These are phyloP conservation scores for Aspergillus homomorphus DNA, from an alignment of 495 filamentous ascomycete genomes.

Conservation along the genomic window DNA sequence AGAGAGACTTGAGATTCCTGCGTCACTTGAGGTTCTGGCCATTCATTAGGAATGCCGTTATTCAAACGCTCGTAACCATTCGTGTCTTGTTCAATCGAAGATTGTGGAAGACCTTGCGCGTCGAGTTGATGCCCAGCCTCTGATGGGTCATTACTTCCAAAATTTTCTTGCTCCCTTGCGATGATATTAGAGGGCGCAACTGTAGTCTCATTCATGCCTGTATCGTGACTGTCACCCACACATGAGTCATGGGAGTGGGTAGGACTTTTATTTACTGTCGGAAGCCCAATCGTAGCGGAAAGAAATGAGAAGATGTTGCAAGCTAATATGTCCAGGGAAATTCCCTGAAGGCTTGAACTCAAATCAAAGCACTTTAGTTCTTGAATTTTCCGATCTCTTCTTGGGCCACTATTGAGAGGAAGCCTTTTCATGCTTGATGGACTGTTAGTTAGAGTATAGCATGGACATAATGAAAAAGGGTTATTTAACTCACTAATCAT, in stretches of 20 bases:
- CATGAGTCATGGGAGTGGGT: conserved; percentile 1
- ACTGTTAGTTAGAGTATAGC: neutral
- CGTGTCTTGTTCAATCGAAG: neutral
- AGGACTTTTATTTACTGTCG: neutral
- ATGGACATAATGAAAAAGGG: neutral
- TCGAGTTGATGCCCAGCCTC: neutral
- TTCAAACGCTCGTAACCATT: neutral
- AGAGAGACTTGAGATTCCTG: neutral
- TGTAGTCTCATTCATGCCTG: neutral
- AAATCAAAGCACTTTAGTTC: conserved; percentile 1
- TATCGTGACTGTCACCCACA: neutral
- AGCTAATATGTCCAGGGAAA: neutral
- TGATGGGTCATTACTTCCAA: neutral
- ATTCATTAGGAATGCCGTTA: neutral
- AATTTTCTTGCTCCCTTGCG: neutral
- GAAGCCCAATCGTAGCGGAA: neutral
- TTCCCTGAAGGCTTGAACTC: neutral
- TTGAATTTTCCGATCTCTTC: neutral
- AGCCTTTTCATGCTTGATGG: neutral
- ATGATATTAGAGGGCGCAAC: neutral
- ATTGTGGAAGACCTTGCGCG: neutral
- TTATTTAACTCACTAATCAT: conserved; percentile 1
- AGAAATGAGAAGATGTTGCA: conserved; percentile 1
- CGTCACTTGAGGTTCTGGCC: neutral
- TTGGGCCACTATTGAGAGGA: neutral